A percentile compares a stretch with the other conserved stretches of the same genome.
phyloP scores from a whole-genome alignment of 331 rosid species.

The Malus hybrid region DNA sequence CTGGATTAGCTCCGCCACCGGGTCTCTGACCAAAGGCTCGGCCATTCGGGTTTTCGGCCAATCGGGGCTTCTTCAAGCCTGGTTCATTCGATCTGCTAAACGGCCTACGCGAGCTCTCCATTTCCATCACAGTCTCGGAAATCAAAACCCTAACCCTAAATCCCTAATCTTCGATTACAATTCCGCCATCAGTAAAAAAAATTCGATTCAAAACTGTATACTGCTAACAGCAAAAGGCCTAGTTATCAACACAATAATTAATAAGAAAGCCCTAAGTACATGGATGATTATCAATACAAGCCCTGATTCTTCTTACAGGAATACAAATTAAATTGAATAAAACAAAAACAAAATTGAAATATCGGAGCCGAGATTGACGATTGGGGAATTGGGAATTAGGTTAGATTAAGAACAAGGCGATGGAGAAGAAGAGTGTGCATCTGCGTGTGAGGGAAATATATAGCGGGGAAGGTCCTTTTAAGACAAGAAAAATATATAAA shows the following conservation, averaged over 20 bases:
- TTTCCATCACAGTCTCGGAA: slow-evolving; percentile 34
- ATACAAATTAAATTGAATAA: not conserved
- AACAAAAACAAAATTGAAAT: not conserved
- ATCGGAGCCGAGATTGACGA: not conserved
- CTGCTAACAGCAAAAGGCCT: not conserved
- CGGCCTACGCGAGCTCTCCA: slow-evolving; percentile 77
- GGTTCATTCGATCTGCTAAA: slow-evolving; percentile 78
- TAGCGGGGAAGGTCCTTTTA: not conserved
- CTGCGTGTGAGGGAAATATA: not conserved
- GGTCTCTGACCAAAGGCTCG: slow-evolving; percentile 55
- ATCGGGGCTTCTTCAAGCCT: slow-evolving; percentile 70
- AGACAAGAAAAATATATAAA: not conserved
- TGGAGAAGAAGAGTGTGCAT: not conserved
- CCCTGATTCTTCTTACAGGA: not conserved
- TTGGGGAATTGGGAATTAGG: not conserved
- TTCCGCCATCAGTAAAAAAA: not conserved
- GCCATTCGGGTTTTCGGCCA: slow-evolving; percentile 38
- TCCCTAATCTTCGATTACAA: slow-evolving; percentile 30
- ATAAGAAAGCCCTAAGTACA: not conserved
- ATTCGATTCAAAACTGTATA: not conserved
- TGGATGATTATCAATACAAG: not conserved
- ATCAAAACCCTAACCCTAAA: slow-evolving; percentile 43
- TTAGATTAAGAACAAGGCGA: not conserved
- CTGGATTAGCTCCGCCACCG: slow-evolving; percentile 27
- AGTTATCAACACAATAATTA: not conserved